Base-by-base conservation (phyloP, 768 basidiomycete genomes). In the Leccinum aurantiacum region DNA sequence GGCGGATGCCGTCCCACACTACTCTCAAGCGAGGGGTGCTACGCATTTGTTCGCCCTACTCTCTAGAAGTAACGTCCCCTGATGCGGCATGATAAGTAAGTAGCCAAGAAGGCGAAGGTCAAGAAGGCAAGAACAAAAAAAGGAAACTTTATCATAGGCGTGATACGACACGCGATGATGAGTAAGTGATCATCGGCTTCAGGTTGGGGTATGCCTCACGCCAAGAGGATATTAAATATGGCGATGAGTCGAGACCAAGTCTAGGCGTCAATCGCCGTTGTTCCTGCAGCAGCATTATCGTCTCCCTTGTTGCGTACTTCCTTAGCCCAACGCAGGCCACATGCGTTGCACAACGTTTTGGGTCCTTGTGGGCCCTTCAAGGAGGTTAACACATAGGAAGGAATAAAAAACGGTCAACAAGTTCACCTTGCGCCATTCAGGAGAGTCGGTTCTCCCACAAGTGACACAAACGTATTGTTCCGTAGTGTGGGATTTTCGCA, bases 291-390 rank as follows among this genome's bases (percentile, higher is more conserved):
- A 53, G 72, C 56, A 52, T 71, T 66, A 14, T 74, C 73, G 62
- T 79, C 76, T 57, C 70, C 72, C 62, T 74, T 74, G 63, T 69
- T 81, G 64, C 84, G 82, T 41, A 81, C 76, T 61, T 83, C 76
- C 76, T 97, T 96, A 29, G 95, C 95, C 92, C 93, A 96, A 56
- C 95, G 83, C 44, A 98, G 76, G 25, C 95, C 95, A 65, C 96
- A 97, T 2, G 95, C 95, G 74, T 98, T 97, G 79, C 96, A 98
- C 5, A 98, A 77, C n/a, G 96, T 97, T 77, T 98, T 99, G 1
- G 96, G 94, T 37, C 96, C 96, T 57, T 85, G 81, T 1, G 96
- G 96, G 11, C 96, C 96, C 91, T 91, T 64, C 33, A 54, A 60
- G 24, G 22, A 4, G 25, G 25, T 63, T 63, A 67, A 59, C 54